Percentiles rank a stretch among this genome's conserved stretches.
phyloP scores from a whole-genome alignment of 345 rosid species.

The Pistacia vera region DNA sequence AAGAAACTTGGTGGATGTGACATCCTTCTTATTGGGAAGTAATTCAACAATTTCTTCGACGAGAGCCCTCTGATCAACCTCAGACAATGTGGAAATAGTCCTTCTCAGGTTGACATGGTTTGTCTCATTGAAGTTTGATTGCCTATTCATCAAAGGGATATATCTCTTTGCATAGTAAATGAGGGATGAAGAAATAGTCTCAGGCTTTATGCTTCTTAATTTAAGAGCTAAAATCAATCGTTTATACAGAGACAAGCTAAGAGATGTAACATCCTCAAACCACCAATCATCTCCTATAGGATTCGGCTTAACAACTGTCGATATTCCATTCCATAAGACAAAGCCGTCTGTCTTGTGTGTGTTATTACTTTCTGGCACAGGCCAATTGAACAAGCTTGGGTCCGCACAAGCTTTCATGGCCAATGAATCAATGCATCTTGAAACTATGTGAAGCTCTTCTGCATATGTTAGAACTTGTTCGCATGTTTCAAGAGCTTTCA shows the following conservation, averaged over 20 bases:
- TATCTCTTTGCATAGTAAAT: conserved; percentile 59
- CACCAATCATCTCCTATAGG: conserved; percentile 75
- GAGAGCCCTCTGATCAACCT: conserved; percentile 50
- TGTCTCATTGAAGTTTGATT: conserved; percentile 38
- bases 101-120: conserved; percentile 31
- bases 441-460: conserved; percentile 69
- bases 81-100: conserved; percentile 32
- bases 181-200: conserved; percentile 52
- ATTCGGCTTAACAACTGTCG: conserved; percentile 42
- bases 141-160: conserved; percentile 56
- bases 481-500: conserved; percentile 72
- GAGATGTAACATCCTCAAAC: conserved; percentile 64
- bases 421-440: conserved; percentile 73
- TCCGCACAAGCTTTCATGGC: conserved; percentile 73
- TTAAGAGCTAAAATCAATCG: conserved; percentile 51
- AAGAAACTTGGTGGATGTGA: conserved; percentile 59
- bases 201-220: conserved; percentile 58
- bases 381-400: conserved; percentile 60
- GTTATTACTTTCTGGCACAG: conserved; percentile 32
- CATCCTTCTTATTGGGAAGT: conserved; percentile 63
- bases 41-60: conserved; percentile 65
- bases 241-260: conserved; percentile 51
- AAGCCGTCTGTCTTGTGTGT: conserved; percentile 32
- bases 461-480: conserved; percentile 61
- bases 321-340: conserved; percentile 67